Evolutionary conservation across 208 protist species (phyloP), one percentile per base, ranked within the genome.

Genomic region (Endotrypanum monterogeii): DNA sequence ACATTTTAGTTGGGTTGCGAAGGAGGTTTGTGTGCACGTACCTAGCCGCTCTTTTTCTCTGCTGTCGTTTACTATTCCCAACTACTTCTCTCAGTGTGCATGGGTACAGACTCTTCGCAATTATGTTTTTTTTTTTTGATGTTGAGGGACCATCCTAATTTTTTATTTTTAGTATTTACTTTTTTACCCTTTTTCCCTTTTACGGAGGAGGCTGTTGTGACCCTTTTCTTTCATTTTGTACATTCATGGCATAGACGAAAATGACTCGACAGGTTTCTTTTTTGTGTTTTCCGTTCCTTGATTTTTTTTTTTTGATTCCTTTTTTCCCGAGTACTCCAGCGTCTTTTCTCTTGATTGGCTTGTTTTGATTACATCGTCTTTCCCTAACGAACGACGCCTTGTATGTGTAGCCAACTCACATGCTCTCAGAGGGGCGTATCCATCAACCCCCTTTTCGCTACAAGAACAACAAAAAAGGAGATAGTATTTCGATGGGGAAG

Each of bases 231-330:
- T 46, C 41, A 46, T n/a, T n/a, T n/a, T n/a, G n/a, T n/a, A 46
- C 41, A 46, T 12, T n/a, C 41, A 46, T 46, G 41, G 41, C 41
- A 46, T 12, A 9, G 41, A 3, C 41, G 41, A 46, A 46, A 9
- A 46, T 46, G 41, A 46, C 20, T 51, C 18, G 5, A n/a, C n/a
- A n/a, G n/a, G n/a, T 23, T 28, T 58, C 58, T 35, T 41, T 41
- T 66, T 37, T 82, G n/a, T 23, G 25, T 73, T 39, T 37, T 16
- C 57, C 23, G 56, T 37, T 20, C 57, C 66, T 58, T 71, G 16
- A 57, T 11, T 55, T 65, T 77, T 52, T 65, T 46, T 58, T 66
- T 56, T 71, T 77, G n/a, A 44, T 61, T 3, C 5, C 8, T 57
- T 57, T 25, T 12, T 12, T 57, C 23, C 52, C 25, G 9, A 28